A percentile compares a stretch with the other conserved stretches of the same genome.
Evolutionary conservation across 805 yeast genomes (phyloP).

Genomic region (Saccharomycopsis sp.): DNA sequence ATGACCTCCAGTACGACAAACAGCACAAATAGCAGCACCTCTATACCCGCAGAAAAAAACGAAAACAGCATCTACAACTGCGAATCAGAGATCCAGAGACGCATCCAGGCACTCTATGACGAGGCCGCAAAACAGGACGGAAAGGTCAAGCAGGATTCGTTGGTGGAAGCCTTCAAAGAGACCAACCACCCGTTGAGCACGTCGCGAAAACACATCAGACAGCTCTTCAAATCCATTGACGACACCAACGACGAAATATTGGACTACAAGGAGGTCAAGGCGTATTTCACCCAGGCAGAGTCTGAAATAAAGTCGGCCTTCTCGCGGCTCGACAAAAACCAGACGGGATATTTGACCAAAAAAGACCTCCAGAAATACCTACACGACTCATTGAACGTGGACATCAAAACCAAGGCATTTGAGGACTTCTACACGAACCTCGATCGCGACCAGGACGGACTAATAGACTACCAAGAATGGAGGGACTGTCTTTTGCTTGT

Average conservation of each 20-base stretch:
- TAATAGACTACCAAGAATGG: slow-evolving; percentile 79
- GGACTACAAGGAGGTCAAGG: slow-evolving; percentile 60
- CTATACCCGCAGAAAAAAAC: background rate
- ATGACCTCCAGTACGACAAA: background rate
- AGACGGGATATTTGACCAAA: slow-evolving; percentile 63
- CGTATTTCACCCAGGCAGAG: slow-evolving; percentile 62
- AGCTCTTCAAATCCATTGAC: slow-evolving; percentile 55
- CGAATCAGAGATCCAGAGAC: background rate
- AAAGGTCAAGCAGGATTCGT: slow-evolving; percentile 34
- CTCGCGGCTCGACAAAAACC: slow-evolving; percentile 56
- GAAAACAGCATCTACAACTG: background rate
- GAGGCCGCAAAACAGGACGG: slow-evolving; percentile 30
- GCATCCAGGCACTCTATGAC: background rate
- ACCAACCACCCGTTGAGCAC: slow-evolving; percentile 60
- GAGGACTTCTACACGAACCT: slow-evolving; percentile 46
- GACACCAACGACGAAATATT: slow-evolving; percentile 47
- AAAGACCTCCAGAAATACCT: slow-evolving; percentile 65
- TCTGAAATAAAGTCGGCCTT: slow-evolving; percentile 65
- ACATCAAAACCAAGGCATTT: slow-evolving; percentile 46
- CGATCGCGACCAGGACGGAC: slow-evolving; percentile 54
- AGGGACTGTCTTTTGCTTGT: slow-evolving; percentile 73
- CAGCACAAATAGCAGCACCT: background rate
- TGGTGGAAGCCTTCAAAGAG: slow-evolving; percentile 36
- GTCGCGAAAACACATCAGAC: slow-evolving; percentile 50
- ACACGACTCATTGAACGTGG: slow-evolving; percentile 42